Evolutionary conservation across 495 filamentous ascomycete species (phyloP), one percentile per base, ranked within the genome.

Genomic region (Poronia punctata): DNA sequence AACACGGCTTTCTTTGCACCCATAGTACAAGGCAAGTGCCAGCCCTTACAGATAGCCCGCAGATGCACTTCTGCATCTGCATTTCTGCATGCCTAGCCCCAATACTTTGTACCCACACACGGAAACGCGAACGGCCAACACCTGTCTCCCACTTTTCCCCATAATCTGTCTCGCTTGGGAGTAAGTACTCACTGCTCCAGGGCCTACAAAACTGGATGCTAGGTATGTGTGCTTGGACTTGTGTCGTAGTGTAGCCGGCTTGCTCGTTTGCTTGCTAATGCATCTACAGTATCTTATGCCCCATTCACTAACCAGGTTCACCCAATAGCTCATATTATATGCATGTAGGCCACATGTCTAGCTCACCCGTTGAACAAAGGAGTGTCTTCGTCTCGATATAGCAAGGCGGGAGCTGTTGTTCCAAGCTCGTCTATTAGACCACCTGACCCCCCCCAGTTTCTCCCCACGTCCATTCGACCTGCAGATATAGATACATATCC

Each of bases 401-500:
- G 31, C 39, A 30, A 38, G 9, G n/a, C 18, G 32, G 24, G 14
- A 44, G 12, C 29, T 32, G 16, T 32, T 17, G 14, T 17, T 32
- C n/a, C 32, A 43, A 38, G 32, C 40, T 43, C 25, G 21, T 26
- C 16, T 43, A 36, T 17, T 24, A 6, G 30, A 31, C 19, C 27
- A 31, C 8, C 24, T 40, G 12, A 40, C 29, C 38, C 29, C 24
- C 31, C 24, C 24, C 23, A 2, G 3, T 14, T 23, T 28, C 31
- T 12, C 31, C 24, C 22, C 29, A 24, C 25, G 10, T 31, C n/a
- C 29, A 12, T 32, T 11, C 31, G 31, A 25, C 11, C 31, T 33
- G 14, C 31, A 33, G n/a, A 18, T 9, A 7, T 2, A 19, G 9
- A 33, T 33, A 33, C 23, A 31, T 43, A 38, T 20, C 27, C 38